A percentile compares a stretch with the other conserved stretches of the same genome.
Conservation (phyloP, 345 rosid species). For the Brassica incana region DNA sequence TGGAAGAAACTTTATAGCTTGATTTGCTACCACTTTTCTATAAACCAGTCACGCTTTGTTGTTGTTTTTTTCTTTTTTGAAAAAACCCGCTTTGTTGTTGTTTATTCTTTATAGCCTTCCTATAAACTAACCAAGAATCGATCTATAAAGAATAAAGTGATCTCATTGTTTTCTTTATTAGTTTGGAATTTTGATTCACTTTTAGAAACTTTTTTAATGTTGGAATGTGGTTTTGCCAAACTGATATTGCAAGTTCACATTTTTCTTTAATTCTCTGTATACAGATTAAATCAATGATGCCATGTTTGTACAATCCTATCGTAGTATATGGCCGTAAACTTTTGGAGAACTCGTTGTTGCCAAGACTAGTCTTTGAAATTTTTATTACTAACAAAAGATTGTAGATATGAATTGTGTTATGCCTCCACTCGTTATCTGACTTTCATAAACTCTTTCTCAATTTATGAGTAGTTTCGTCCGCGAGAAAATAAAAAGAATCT, state of each 20-base stretch:
- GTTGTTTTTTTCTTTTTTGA: too few relatives aligned
- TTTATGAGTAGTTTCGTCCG: neutral
- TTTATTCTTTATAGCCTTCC: slow-evolving; percentile 8
- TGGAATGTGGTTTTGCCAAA: neutral
- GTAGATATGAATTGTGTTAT: neutral
- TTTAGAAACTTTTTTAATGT: neutral
- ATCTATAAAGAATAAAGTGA: too few relatives aligned
- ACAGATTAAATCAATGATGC: too few relatives aligned
- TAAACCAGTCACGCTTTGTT: slow-evolving; percentile 15
- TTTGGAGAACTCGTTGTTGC: neutral
- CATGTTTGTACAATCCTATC: neutral
- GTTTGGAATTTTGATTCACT: neutral
- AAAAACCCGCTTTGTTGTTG: neutral
- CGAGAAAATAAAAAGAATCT: neutral
- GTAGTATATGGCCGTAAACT: neutral
- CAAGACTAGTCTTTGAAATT: neutral
- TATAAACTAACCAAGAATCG: too few relatives aligned
- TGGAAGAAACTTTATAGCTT: slow-evolving; percentile 26
- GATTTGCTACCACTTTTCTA: slow-evolving; percentile 21
- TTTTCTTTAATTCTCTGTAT: neutral
- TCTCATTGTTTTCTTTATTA: too few relatives aligned
- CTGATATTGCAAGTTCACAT: neutral
- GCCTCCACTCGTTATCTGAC: neutral
- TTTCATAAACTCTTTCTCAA: neutral
- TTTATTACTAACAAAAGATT: neutral